Base-by-base conservation (phyloP, 345 rosid genomes). In the Moricandia arvensis region DNA sequence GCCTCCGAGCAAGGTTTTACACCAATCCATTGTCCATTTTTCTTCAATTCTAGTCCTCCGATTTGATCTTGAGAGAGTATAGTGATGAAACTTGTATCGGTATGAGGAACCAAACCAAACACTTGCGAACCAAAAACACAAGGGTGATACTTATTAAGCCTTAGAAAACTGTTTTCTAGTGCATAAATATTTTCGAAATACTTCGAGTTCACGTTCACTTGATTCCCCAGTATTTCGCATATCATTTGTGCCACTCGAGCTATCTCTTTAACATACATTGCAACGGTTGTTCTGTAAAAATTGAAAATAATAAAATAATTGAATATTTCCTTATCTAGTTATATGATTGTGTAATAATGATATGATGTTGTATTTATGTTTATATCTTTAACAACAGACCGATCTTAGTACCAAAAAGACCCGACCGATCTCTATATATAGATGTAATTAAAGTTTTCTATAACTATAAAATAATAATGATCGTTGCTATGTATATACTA, bases 131-230 rank as follows among this genome's bases (percentile, higher is more conserved):
- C 75, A 61, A 64, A 64, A 5, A 83, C 89, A 69, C 90, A 82
- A n/a, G 89, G 88, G 12, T 91, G 95, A 15, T 93, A 93, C 83
- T 93, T 80, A 69, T 90, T 93, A 80, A 90, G 70, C 41, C 98
- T 82, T 35, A 89, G 70, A 78, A 72, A 83, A 71, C 91, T 81
- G 57, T 80, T 79, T 41, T 63, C 73, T 6, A 82, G 59, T 0
- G 34, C 63, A 45, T 80, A 86, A 17, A 83, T 84, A 26, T 87
- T 85, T 76, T 43, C 45, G 38, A 90, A 93, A 67, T 81, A 87
- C 30, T 47, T 75, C 1, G 84, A 47, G 43, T 67, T 78, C 26
- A 82, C 66, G 0, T 85, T 86, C 83, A 86, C 21, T 45, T 77
- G 73, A 13, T 83, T 77, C 5, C 79, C 91, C 37, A 91, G 68